Evolutionary conservation across 1,284 basidiomycete species (phyloP).

Genomic region (Irpex sp.): DNA sequence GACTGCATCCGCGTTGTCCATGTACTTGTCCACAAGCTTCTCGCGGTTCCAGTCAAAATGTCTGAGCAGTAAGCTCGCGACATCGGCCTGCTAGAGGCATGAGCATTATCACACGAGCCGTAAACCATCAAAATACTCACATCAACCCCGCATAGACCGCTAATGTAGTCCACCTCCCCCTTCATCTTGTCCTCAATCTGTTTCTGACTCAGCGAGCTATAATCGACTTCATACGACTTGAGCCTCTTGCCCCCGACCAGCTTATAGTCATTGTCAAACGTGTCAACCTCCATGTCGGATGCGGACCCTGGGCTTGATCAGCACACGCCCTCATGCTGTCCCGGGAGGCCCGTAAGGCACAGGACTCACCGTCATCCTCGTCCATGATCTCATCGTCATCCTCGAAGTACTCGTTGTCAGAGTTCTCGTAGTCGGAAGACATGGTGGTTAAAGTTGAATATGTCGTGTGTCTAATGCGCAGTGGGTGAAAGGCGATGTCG

Average conservation of each 20-base stretch:
- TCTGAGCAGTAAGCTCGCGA: conserved; percentile 80
- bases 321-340: conserved; percentile 10
- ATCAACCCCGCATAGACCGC: conserved; percentile 82
- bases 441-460: conserved; percentile 29
- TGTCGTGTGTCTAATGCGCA: not conserved
- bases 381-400: conserved; percentile 66
- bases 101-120: not conserved
- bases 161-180: conserved; percentile 78
- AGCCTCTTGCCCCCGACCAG: conserved; percentile 51
- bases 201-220: conserved; percentile 68
- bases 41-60: conserved; percentile 96
- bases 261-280: conserved; percentile 58
- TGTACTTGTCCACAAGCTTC: conserved; percentile 91
- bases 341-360: conserved; percentile 7
- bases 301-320: conserved; percentile 35
- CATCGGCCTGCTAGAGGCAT: conserved; percentile 26
- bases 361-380: conserved; percentile 45
- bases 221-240: conserved; percentile 77
- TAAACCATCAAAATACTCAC: conserved; percentile 29
- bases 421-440: conserved; percentile 74
- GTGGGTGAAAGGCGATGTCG: conserved; percentile 3
- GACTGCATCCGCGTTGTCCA: conserved; percentile 79
- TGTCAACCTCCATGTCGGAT: conserved; percentile 64
- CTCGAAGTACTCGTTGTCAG: conserved; percentile 62
- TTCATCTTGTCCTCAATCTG: conserved; percentile 77